phyloP scores from a whole-genome alignment of 23 red algal genomes.

The Gracilariopsis chorda region DNA sequence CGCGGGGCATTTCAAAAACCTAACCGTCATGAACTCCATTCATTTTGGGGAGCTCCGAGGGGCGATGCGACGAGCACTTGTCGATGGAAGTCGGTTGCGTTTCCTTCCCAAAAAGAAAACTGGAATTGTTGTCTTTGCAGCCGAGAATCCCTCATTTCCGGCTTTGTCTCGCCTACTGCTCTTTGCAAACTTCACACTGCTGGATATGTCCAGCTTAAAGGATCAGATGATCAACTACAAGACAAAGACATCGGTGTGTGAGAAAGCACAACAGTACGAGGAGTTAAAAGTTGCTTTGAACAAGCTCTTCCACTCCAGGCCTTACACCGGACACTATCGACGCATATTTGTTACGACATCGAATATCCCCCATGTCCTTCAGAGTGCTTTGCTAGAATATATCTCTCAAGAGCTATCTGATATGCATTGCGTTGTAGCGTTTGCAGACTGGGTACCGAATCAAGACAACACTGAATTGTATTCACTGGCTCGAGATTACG shows the following conservation, averaged over 20 bases:
- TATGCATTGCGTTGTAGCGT: constrained; percentile 1
- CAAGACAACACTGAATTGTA: background rate
- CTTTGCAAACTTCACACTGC: background rate
- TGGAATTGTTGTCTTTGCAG: background rate
- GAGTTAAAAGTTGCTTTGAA: background rate
- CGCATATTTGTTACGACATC: background rate
- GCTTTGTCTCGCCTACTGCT: background rate
- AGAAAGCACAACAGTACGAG: background rate
- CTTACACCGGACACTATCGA: background rate
- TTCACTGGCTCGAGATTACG: background rate
- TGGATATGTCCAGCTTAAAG: too few species aligned
- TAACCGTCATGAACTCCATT: constrained; percentile 1
- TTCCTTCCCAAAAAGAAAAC: background rate
- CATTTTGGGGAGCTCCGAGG: constrained; percentile 16
- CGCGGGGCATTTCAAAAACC: background rate
- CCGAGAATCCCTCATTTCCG: background rate
- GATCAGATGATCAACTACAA: background rate
- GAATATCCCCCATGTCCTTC: background rate
- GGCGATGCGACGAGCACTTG: background rate
- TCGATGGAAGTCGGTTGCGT: background rate
- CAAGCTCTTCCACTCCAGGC: background rate
- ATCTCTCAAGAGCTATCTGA: background rate
- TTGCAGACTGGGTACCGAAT: background rate
- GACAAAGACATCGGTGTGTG: background rate
- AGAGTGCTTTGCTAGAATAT: background rate